A percentile compares a stretch with the other conserved stretches of the same genome.
Conservation (phyloP, 2,329 filamentous ascomycete species). For the Rutstroemia sp. region DNA sequence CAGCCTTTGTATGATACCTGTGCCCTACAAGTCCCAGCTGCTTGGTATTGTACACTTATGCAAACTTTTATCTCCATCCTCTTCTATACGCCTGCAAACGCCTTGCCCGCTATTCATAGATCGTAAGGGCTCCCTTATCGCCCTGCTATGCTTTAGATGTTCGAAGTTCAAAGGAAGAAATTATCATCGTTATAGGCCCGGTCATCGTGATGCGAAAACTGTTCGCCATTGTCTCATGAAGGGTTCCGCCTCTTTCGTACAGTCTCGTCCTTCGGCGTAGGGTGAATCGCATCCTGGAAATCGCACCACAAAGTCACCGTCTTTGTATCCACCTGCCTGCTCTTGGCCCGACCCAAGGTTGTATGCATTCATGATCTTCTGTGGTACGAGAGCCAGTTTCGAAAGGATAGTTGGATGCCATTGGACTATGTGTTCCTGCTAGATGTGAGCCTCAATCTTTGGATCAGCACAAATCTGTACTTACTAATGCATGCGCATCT, state of each 20-base stretch:
- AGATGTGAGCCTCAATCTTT: slow-evolving; percentile 5
- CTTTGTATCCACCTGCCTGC: slow-evolving; percentile 59
- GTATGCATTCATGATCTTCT: slow-evolving; percentile 77
- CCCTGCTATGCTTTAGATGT: slow-evolving; percentile 14
- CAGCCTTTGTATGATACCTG: slow-evolving; percentile 17
- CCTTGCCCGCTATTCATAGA: slow-evolving; percentile 25
- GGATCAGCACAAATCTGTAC: slow-evolving; percentile 25
- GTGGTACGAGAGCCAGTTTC: slow-evolving; percentile 82
- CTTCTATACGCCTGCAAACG: slow-evolving; percentile 23
- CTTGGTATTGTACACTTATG: slow-evolving; percentile 21
- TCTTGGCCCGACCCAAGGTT: slow-evolving; percentile 34
- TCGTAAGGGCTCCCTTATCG: slow-evolving; percentile 15
- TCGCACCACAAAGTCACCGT: slow-evolving; percentile 78
- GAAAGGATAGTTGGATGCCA: slow-evolving; percentile 97
- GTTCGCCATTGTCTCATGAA: slow-evolving; percentile 30
- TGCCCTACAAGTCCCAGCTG: slow-evolving; percentile 18
- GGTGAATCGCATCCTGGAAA: slow-evolving; percentile 61
- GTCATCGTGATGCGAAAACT: slow-evolving; percentile 23
- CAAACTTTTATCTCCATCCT: slow-evolving; percentile 16
- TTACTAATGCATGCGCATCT: slow-evolving; percentile 81
- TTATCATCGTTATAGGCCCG: slow-evolving; percentile 13
- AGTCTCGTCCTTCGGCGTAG: slow-evolving; percentile 48
- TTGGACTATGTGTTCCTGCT: slow-evolving; percentile 77
- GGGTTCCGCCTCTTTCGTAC: slow-evolving; percentile 58
- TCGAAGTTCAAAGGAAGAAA: slow-evolving; percentile 3